phyloP scores from a whole-genome alignment of 805 yeast species.

The Ogataea paradorogensis region DNA sequence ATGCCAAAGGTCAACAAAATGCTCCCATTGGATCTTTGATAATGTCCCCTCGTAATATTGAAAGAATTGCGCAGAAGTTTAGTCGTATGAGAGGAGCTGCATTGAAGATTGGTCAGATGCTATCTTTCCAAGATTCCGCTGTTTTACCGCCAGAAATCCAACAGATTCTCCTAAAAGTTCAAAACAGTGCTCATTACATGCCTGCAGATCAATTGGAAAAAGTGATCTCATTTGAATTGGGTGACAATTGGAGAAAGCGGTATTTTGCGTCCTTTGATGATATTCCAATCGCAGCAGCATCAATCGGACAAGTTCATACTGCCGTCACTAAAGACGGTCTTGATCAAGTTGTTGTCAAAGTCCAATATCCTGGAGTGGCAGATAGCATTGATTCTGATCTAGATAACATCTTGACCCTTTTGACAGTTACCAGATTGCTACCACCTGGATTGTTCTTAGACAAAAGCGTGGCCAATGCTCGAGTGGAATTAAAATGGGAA shows the following conservation, averaged over 20 bases:
- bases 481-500: slow-evolving; percentile 94
- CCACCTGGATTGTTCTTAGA: slow-evolving; percentile 93
- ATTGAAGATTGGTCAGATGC: slow-evolving; percentile 91
- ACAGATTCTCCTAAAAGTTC: slow-evolving; percentile 76
- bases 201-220: slow-evolving; percentile 85
- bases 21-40: slow-evolving; percentile 57
- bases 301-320: slow-evolving; percentile 93
- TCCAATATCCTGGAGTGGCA: slow-evolving; percentile 96
- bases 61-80: slow-evolving; percentile 81
- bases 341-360: slow-evolving; percentile 85
- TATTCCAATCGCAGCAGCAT: slow-evolving; percentile 93
- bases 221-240: slow-evolving; percentile 71
- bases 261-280: slow-evolving; percentile 74
- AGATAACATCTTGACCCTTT: slow-evolving; percentile 74
- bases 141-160: slow-evolving; percentile 84
- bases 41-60: slow-evolving; percentile 79
- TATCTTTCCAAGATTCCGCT: slow-evolving; percentile 89
- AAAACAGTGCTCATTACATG: slow-evolving; percentile 95
- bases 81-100: slow-evolving; percentile 99
- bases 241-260: slow-evolving; percentile 70
- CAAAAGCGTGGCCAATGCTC: slow-evolving; percentile 87
- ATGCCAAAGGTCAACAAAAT: slow-evolving; percentile 45
- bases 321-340: slow-evolving; percentile 64
- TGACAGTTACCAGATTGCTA: slow-evolving; percentile 80
- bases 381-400: slow-evolving; percentile 91